Percentiles rank a stretch among this genome's conserved stretches.
Evolutionary conservation across 129 eudicot species (phyloP).

Genomic region (Centella asiatica): DNA sequence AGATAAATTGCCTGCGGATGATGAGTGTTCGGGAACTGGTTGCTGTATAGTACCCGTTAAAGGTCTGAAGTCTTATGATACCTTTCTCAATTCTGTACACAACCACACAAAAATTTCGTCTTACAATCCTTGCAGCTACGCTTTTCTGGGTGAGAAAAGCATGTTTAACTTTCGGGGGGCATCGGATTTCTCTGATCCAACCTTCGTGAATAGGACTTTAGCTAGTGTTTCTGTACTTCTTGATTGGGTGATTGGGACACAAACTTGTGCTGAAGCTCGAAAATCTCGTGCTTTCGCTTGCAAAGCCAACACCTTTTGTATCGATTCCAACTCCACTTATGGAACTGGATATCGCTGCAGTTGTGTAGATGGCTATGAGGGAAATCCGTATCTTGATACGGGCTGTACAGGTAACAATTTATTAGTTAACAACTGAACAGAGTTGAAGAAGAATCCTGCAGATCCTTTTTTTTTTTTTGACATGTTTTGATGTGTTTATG

Average conservation of each 20-base stretch:
- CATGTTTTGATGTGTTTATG: too few species aligned
- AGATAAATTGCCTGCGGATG: conserved; percentile 21
- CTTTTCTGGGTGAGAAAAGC: conserved; percentile 44
- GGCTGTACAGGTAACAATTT: conserved; percentile 49
- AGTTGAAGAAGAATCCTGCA: too few species aligned
- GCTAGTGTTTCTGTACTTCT: conserved; percentile 36
- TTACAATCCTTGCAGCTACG: conserved; percentile 37
- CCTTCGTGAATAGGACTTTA: conserved; percentile 14
- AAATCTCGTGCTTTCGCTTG: conserved; percentile 19
- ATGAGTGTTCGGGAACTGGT: conserved; percentile 39
- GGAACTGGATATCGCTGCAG: conserved; percentile 38
- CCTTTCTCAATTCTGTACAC: background rate
- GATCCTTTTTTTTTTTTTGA: too few species aligned
- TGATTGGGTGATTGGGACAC: conserved; percentile 41
- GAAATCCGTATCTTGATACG: conserved; percentile 43
- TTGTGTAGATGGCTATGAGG: conserved; percentile 32
- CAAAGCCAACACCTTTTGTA: conserved; percentile 23
- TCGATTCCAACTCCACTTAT: conserved; percentile 23
- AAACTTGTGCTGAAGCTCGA: conserved; percentile 30
- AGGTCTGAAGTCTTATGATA: conserved; percentile 16
- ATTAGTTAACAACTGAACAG: too few species aligned
- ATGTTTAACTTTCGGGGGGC: conserved; percentile 26
- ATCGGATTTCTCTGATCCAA: conserved; percentile 27
- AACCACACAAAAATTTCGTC: conserved; percentile 10
- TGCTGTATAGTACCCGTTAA: conserved; percentile 48